phyloP scores from a whole-genome alignment of 2,329 filamentous ascomycete species.

The Hansfordia pulvinata region DNA sequence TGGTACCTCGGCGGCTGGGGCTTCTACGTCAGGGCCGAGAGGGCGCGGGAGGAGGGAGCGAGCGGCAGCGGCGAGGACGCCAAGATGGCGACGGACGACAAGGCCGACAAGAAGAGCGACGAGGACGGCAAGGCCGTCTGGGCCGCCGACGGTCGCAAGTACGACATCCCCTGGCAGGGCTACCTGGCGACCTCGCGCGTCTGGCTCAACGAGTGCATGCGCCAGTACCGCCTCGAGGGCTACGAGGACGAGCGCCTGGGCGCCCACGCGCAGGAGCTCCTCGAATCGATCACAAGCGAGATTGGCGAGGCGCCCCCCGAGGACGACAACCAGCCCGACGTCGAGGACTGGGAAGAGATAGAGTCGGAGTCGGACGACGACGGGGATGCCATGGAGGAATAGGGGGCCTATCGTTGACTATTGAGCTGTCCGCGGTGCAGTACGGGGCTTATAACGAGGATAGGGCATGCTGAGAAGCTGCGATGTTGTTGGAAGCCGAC shows the following conservation, averaged over 20 bases:
- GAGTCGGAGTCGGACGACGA: slow-evolving; percentile 32
- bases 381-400: slow-evolving; percentile 44
- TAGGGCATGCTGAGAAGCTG: too few species aligned
- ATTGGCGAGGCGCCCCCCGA: slow-evolving; percentile 46
- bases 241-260: slow-evolving; percentile 76
- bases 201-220: slow-evolving; percentile 72
- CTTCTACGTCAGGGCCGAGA: slow-evolving; percentile 64
- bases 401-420: too few species aligned
- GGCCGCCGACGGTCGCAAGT: slow-evolving; percentile 11
- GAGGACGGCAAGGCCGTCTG: slow-evolving; percentile 17
- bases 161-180: slow-evolving; percentile 39
- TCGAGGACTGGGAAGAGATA: slow-evolving; percentile 32
- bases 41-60: slow-evolving; percentile 34
- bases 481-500: too few species aligned
- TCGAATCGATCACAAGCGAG: slow-evolving; percentile 47
- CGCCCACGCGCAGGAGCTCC: slow-evolving; percentile 61
- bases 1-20: slow-evolving; percentile 98
- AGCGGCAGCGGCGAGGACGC: slow-evolving; percentile 24
- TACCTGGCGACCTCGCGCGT: slow-evolving; percentile 63
- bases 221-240: slow-evolving; percentile 63
- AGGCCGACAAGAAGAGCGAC: slow-evolving; percentile 3
- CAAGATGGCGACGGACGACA: slow-evolving; percentile 12
- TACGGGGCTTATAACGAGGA: too few species aligned
- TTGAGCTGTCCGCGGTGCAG: too few species aligned
- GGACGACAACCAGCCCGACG: slow-evolving; percentile 40